A percentile compares a stretch with the other conserved stretches of the same genome.
These are phyloP conservation scores for Pichia deserticola DNA, from an alignment of 805 yeast genomes.

Conservation along the genomic window DNA sequence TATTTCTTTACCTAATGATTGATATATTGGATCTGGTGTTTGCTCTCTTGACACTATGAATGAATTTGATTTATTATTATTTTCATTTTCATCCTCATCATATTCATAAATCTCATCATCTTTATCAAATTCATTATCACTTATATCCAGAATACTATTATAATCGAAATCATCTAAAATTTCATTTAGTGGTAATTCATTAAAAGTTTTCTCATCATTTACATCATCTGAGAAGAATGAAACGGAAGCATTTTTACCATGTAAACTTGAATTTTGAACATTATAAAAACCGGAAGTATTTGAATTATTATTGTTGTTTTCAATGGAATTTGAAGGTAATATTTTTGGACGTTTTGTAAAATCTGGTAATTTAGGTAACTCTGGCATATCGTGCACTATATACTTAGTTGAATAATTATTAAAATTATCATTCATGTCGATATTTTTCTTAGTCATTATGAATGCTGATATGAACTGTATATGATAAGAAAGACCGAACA, in stretches of 20 bases:
- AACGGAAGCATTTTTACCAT: conserved; percentile 18
- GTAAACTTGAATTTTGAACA: background rate
- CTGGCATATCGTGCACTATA: background rate
- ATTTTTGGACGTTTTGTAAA: conserved; percentile 7
- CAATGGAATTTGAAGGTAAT: background rate
- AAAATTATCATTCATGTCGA: background rate
- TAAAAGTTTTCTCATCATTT: conserved; percentile 16
- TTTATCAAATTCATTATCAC: conserved; percentile 5
- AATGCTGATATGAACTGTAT: too few species aligned
- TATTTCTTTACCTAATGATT: background rate
- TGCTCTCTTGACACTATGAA: background rate
- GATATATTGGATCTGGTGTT: conserved; percentile 5
- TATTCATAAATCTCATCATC: background rate
- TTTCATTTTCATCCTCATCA: background rate
- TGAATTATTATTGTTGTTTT: too few species aligned
- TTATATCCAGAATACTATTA: background rate
- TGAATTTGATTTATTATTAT: background rate
- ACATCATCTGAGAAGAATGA: conserved; percentile 23
- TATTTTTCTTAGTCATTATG: background rate
- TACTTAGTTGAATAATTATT: background rate
- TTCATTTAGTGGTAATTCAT: conserved; percentile 15
- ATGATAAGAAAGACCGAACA: too few species aligned
- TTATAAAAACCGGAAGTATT: background rate
- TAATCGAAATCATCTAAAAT: conserved; percentile 7
- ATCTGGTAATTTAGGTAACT: conserved; percentile 7